phyloP scores from a whole-genome alignment of 805 yeast genomes.

The Spathaspora hagerdaliae region DNA sequence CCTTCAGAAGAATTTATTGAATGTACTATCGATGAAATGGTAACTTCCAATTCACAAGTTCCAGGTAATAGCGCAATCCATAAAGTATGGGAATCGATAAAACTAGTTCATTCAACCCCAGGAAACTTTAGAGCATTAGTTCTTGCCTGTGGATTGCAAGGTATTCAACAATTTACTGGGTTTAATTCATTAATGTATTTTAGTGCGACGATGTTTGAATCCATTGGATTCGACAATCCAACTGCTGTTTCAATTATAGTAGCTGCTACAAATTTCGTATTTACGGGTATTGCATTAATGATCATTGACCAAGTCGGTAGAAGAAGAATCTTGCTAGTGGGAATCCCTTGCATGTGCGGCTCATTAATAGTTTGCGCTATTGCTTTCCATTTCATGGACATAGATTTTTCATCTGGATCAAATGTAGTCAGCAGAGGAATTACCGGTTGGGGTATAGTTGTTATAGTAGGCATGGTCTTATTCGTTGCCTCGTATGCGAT shows the following conservation, averaged over 20 bases:
- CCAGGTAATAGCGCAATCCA: slow-evolving; percentile 39
- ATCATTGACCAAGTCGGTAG: slow-evolving; percentile 88
- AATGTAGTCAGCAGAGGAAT: slow-evolving; percentile 39
- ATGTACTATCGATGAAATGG: slow-evolving; percentile 64
- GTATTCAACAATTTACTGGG: slow-evolving; percentile 95
- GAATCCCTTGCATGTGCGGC: slow-evolving; percentile 82
- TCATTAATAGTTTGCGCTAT: slow-evolving; percentile 79
- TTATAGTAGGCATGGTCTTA: slow-evolving; percentile 79
- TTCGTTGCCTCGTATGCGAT: slow-evolving; percentile 89
- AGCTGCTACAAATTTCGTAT: slow-evolving; percentile 90
- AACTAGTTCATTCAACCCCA: slow-evolving; percentile 60
- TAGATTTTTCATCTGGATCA: slow-evolving; percentile 48
- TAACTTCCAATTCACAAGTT: slow-evolving; percentile 39
- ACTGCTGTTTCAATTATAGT: slow-evolving; percentile 93
- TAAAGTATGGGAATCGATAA: slow-evolving; percentile 58
- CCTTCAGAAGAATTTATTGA: slow-evolving; percentile 64
- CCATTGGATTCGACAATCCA: slow-evolving; percentile 83
- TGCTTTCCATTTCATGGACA: slow-evolving; percentile 83
- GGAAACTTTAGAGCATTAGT: slow-evolving; percentile 86
- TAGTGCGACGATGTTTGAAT: slow-evolving; percentile 85
- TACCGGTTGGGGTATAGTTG: slow-evolving; percentile 82
- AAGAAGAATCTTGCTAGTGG: slow-evolving; percentile 69
- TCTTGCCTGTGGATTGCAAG: slow-evolving; percentile 90
- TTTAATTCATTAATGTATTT: slow-evolving; percentile 96
- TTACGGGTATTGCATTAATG: slow-evolving; percentile 81